These are phyloP conservation scores for Phytophthora rubi DNA, from an alignment of 352 stramenopile genomes.

Conservation along the genomic window DNA sequence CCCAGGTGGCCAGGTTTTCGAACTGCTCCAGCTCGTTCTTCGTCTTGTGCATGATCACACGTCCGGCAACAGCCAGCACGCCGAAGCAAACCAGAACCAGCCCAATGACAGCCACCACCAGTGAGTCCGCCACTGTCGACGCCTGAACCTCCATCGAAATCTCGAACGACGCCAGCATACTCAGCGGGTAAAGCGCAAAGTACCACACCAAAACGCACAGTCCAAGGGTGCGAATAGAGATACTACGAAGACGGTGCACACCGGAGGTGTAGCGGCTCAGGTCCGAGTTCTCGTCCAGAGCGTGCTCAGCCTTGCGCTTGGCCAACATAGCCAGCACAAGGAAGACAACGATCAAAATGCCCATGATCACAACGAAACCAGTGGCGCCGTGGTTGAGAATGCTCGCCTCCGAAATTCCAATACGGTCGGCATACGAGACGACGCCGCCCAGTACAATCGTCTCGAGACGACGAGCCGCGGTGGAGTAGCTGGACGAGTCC, in stretches of 20 bases:
- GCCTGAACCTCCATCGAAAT: conserved; percentile 71
- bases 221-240: conserved; percentile 65
- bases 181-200: conserved; percentile 68
- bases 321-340: conserved; percentile 55
- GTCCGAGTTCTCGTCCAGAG: conserved; percentile 45
- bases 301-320: conserved; percentile 59
- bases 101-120: conserved; percentile 50
- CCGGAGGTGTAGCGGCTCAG: conserved; percentile 43
- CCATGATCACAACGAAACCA: conserved; percentile 57
- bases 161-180: conserved; percentile 68
- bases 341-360: conserved; percentile 55
- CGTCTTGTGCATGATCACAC: conserved; percentile 60
- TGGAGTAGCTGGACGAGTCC: conserved; percentile 21
- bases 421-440: conserved; percentile 64
- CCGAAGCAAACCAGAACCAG: conserved; percentile 56
- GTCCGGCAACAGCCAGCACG: conserved; percentile 55
- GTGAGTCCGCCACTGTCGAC: conserved; percentile 27
- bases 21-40: conserved; percentile 66
- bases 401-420: conserved; percentile 52
- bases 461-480: conserved; percentile 49
- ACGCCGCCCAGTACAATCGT: conserved; percentile 63
- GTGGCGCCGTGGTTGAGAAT: conserved; percentile 46
- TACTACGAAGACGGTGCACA: conserved; percentile 61
- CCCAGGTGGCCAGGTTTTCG: conserved; percentile 65
- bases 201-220: conserved; percentile 71